Evolutionary conservation across 306 rosid genomes (phyloP).

Genomic region (Malus domestica): DNA sequence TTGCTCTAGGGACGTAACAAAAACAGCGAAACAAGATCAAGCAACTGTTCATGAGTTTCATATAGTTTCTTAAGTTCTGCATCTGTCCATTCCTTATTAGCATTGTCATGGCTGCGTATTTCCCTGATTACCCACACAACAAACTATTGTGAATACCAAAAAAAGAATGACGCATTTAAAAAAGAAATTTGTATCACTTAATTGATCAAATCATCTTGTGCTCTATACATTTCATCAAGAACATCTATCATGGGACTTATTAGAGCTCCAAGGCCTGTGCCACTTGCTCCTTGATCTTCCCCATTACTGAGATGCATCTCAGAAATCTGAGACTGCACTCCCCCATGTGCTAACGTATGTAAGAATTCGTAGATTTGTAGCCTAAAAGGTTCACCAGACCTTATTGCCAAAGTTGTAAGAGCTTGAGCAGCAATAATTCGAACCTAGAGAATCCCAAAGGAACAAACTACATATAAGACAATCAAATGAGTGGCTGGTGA

Average conservation of each 20-base stretch:
- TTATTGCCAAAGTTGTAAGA: slow-evolving; percentile 93
- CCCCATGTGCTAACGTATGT: slow-evolving; percentile 92
- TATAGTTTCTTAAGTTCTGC: slow-evolving; percentile 89
- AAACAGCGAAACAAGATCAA: slow-evolving; percentile 90
- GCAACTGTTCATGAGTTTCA: slow-evolving; percentile 86
- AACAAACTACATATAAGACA: slow-evolving; percentile 24
- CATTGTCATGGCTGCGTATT: slow-evolving; percentile 91
- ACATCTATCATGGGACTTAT: slow-evolving; percentile 94
- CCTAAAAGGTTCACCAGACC: slow-evolving; percentile 99
- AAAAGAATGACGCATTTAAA: slow-evolving; percentile 19
- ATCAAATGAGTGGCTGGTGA: background rate
- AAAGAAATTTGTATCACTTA: slow-evolving; percentile 29
- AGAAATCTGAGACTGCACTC: slow-evolving; percentile 86
- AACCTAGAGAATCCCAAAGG: slow-evolving; percentile 49
- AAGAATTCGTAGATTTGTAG: slow-evolving; percentile 95
- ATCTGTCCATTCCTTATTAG: slow-evolving; percentile 96
- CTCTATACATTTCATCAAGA: slow-evolving; percentile 96
- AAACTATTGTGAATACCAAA: slow-evolving; percentile 14
- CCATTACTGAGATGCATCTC: slow-evolving; percentile 98
- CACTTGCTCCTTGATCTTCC: slow-evolving; percentile 99
- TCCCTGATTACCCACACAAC: slow-evolving; percentile 51
- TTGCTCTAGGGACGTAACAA: slow-evolving; percentile 88
- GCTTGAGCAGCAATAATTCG: slow-evolving; percentile 95
- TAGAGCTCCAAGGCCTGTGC: slow-evolving; percentile 95
- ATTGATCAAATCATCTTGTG: slow-evolving; percentile 95